Conservation (phyloP, 2,329 filamentous ascomycete genomes). For the Zymoseptoria tritici region DNA sequence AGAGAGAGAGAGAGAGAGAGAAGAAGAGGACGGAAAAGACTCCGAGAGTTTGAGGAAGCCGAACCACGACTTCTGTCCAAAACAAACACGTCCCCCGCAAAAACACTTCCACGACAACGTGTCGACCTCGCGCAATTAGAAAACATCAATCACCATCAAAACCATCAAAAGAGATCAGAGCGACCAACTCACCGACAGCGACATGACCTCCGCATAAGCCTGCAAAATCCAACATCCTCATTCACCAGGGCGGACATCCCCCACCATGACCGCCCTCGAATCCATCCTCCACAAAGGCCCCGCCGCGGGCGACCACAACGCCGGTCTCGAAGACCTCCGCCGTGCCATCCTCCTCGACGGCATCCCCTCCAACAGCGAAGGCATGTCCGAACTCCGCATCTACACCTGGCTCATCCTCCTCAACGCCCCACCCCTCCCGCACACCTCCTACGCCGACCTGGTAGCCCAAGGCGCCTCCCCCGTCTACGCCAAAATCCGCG, state of each 20-base stretch:
- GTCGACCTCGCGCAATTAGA: not conserved
- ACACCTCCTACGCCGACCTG: slow-evolving; percentile 80
- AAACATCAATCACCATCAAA: not conserved
- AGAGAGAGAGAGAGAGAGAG: too few species aligned
- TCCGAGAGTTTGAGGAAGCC: not conserved
- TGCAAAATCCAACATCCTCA: not conserved
- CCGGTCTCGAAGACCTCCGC: slow-evolving; percentile 62
- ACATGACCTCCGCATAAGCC: too few species aligned
- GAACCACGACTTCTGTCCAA: not conserved
- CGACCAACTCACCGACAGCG: not conserved
- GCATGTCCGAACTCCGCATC: slow-evolving; percentile 86
- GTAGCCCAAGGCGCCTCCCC: slow-evolving; percentile 91
- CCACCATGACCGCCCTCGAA: slow-evolving; percentile 50
- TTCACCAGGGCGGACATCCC: not conserved
- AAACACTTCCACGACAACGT: not conserved
- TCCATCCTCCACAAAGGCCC: slow-evolving; percentile 74
- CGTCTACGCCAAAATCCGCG: slow-evolving; percentile 93
- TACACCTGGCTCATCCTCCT: slow-evolving; percentile 95
- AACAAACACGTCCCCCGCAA: not conserved
- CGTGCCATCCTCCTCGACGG: slow-evolving; percentile 69
- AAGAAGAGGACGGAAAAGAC: not conserved
- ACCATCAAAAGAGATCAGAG: not conserved
- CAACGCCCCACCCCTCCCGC: slow-evolving; percentile 74
- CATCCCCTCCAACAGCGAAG: slow-evolving; percentile 68
- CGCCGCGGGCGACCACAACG: slow-evolving; percentile 58